Evolutionary conservation across 2,329 filamentous ascomycete species (phyloP), one percentile per base, ranked within the genome.

Genomic region (Curvularia verruculosa): DNA sequence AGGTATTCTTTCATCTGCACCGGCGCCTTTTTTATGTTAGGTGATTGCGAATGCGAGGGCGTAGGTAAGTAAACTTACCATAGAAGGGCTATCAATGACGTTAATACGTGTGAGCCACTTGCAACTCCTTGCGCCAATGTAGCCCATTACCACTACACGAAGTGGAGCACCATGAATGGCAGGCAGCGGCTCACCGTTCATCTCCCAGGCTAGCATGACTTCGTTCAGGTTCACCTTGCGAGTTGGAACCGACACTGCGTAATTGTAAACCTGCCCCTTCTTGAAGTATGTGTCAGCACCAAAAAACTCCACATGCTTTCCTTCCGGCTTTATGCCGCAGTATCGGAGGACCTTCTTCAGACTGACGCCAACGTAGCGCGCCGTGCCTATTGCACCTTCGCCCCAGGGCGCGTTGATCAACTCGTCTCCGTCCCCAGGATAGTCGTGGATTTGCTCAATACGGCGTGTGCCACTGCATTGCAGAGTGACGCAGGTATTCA

Each of bases 201-300:
- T 90, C 66, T 89, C 85, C 86, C 87, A 90, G 0, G 84, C 85
- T 0, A 90, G 79, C 48, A 90, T 78, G 0, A 90, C 88, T 66
- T 90, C 86, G 60, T 88, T 83, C 8, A 80, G 76, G 62, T 86
- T 87, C 45, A 89, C 87, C 72, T 91, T 91, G 6, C 83, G 82
- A 78, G 82, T 87, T 0, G 89, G 88, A 0, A 90, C 85, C 13
- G 81, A 85, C 46, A 90, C 86, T 19, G 84, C 79, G 64, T 90
- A 91, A 72, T 91, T 91, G 76, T 84, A 84, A 0, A 83, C 80
- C 43, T 88, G 76, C 15, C 83, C 81, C 48, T 86, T 84, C 72
- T 91, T 91, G 79, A 91, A 88, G 67, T 91, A 91, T 0, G 87
- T 89, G 55, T 91, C 89, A 1, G 86, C 87, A 0, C 89, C 89